Evolutionary conservation across 257 asterid species (phyloP).

Genomic region (Marsdenia floribunda): DNA sequence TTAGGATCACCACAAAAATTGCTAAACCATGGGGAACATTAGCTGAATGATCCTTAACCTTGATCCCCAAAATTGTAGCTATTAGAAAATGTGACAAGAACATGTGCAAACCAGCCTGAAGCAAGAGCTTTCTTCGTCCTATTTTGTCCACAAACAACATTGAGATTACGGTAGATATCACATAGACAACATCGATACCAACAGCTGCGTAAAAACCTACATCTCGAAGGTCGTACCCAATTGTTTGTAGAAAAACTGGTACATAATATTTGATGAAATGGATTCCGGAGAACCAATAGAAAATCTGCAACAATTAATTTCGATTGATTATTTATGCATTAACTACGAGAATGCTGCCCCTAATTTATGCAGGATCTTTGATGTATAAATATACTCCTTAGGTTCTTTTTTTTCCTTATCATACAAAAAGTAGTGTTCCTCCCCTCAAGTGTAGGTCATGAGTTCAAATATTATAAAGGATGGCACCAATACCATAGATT

Average conservation of each 20-base stretch:
- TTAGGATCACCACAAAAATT: slow-evolving; percentile 60
- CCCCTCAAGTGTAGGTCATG: too few species aligned
- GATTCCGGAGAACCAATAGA: slow-evolving; percentile 86
- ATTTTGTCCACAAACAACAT: slow-evolving; percentile 75
- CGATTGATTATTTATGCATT: too few species aligned
- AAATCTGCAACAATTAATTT: slow-evolving; percentile 32
- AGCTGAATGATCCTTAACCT: slow-evolving; percentile 51
- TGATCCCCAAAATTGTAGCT: slow-evolving; percentile 57
- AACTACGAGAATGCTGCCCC: too few species aligned
- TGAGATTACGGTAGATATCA: slow-evolving; percentile 66
- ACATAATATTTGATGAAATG: slow-evolving; percentile 90
- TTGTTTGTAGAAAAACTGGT: slow-evolving; percentile 63
- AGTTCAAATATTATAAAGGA: too few species aligned
- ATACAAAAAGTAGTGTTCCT: too few species aligned
- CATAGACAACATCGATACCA: slow-evolving; percentile 76
- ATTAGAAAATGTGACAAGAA: slow-evolving; percentile 56
- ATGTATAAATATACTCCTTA: background rate
- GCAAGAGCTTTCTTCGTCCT: slow-evolving; percentile 56
- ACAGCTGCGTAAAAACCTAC: slow-evolving; percentile 76
- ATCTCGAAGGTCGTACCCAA: slow-evolving; percentile 54
- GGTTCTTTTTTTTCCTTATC: too few species aligned
- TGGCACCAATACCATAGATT: too few species aligned
- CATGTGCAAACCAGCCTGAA: slow-evolving; percentile 88
- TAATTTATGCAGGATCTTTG: too few species aligned
- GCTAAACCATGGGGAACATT: slow-evolving; percentile 48